Conservation (phyloP, 2,329 filamentous ascomycete species). For the Ophiostoma sp. region DNA sequence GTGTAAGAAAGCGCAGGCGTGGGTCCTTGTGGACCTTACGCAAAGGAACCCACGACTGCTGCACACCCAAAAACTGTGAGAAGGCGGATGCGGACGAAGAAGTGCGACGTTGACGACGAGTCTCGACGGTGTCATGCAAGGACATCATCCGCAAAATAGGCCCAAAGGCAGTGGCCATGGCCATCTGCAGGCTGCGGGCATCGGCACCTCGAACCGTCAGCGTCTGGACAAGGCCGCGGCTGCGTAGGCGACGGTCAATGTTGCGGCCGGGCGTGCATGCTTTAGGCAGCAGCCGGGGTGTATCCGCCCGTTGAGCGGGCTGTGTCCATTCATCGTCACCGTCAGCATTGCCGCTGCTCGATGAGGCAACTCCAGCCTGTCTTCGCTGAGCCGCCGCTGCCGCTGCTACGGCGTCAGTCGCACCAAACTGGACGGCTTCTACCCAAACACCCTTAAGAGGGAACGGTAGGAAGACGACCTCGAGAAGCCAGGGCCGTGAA, state of each 20-base stretch:
- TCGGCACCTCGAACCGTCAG: conserved; percentile 63
- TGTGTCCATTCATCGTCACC: conserved; percentile 56
- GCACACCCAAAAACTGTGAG: conserved; percentile 58
- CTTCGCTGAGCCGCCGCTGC: conserved; percentile 34
- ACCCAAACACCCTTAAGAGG: conserved; percentile 59
- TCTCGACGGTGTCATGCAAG: conserved; percentile 36
- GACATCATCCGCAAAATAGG: conserved; percentile 52
- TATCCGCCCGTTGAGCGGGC: conserved; percentile 35
- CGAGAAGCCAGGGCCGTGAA: conserved; percentile 68
- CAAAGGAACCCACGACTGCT: conserved; percentile 71
- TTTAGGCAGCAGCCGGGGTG: conserved; percentile 66
- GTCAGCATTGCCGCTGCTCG: conserved; percentile 28
- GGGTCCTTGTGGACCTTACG: conserved; percentile 75
- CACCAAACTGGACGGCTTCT: conserved; percentile 49
- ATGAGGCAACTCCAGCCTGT: conserved; percentile 30
- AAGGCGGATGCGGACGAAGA: conserved; percentile 15
- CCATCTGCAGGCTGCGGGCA: conserved; percentile 66
- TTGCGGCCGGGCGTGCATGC: conserved; percentile 64
- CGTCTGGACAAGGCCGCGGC: conserved; percentile 68
- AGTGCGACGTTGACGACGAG: neutral
- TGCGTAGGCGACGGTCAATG: conserved; percentile 70
- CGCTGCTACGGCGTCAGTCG: conserved; percentile 32
- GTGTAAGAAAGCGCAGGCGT: conserved; percentile 67
- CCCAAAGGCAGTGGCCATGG: conserved; percentile 63
- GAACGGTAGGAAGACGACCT: conserved; percentile 76